Percentiles rank a stretch among this genome's conserved stretches.
Evolutionary conservation across 2,329 filamentous ascomycete genomes (phyloP).

Genomic region (Trichoderma aggressivum): DNA sequence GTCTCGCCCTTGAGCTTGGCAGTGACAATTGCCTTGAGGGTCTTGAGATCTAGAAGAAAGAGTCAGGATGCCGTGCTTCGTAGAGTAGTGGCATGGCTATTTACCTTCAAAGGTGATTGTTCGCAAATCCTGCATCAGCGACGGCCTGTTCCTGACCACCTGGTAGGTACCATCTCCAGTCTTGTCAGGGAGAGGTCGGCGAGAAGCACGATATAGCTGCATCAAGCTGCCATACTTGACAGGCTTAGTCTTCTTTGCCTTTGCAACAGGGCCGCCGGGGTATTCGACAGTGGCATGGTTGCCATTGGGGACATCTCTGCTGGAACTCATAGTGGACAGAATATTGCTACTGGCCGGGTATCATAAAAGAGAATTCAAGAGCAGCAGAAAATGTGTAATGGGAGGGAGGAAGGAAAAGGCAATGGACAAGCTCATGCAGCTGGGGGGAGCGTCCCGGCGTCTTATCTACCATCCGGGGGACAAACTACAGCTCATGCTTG

Average conservation of each 20-base stretch:
- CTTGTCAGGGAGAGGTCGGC: conserved; percentile 60
- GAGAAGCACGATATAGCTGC: conserved; percentile 45
- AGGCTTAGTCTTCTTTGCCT: conserved; percentile 16
- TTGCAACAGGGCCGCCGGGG: conserved; percentile 5
- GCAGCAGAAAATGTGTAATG: not conserved
- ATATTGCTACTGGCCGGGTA: conserved; percentile 13
- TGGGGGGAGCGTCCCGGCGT: conserved; percentile 4
- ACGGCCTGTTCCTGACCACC: conserved; percentile 44
- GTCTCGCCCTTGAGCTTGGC: conserved; percentile 61
- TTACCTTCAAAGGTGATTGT: conserved; percentile 48
- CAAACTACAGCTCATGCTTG: not conserved
- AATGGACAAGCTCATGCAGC: not conserved
- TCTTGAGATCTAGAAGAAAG: conserved; percentile 53
- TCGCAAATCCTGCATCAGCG: conserved; percentile 55
- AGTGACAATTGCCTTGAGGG: conserved; percentile 58
- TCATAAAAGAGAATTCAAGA: not conserved
- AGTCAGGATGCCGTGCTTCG: conserved; percentile 20
- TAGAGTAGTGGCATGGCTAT: not conserved
- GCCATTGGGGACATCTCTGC: conserved; percentile 24
- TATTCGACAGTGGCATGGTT: conserved; percentile 21
- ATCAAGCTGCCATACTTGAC: conserved; percentile 27
- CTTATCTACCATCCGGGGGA: conserved; percentile 2
- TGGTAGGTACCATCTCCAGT: conserved; percentile 61
- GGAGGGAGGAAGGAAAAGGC: not conserved
- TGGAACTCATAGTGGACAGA: conserved; percentile 25